Evolutionary conservation across 2,329 filamentous ascomycete species (phyloP).

Genomic region (Colletotrichum sp.): DNA sequence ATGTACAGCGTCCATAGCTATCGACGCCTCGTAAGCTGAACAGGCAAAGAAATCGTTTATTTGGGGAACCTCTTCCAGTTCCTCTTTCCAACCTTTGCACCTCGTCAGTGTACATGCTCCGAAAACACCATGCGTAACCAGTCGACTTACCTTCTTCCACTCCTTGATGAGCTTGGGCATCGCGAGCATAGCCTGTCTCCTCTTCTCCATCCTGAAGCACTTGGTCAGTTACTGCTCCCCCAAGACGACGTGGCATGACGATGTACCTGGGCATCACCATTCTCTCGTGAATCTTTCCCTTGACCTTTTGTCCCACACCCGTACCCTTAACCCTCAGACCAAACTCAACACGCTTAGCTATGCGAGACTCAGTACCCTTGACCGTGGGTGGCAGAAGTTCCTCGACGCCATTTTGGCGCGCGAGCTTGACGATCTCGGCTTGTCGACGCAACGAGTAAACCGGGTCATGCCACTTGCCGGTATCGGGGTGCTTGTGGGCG

Average conservation of each 20-base stretch:
- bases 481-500: slow-evolving; percentile 76
- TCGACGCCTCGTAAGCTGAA: not conserved
- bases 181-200: slow-evolving; percentile 88
- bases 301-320: slow-evolving; percentile 89
- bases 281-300: slow-evolving; percentile 94
- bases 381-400: slow-evolving; percentile 76
- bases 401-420: slow-evolving; percentile 77
- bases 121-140: not conserved
- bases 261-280: slow-evolving; percentile 75
- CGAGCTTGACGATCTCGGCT: slow-evolving; percentile 88
- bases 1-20: slow-evolving; percentile 15
- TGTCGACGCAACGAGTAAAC: slow-evolving; percentile 84
- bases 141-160: slow-evolving; percentile 84
- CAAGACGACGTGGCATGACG: not conserved
- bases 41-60: slow-evolving; percentile 36
- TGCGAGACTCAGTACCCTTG: slow-evolving; percentile 75
- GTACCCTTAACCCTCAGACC: slow-evolving; percentile 90
- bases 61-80: slow-evolving; percentile 64
- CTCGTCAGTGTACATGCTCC: slow-evolving; percentile 36
- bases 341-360: slow-evolving; percentile 75
- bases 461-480: slow-evolving; percentile 83
- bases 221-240: slow-evolving; percentile 31
- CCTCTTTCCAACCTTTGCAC: slow-evolving; percentile 53
- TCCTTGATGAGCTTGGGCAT: slow-evolving; percentile 92
- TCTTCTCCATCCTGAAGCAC: slow-evolving; percentile 73